Evolutionary conservation across 2,329 filamentous ascomycete species (phyloP), one percentile per base, ranked within the genome.

Genomic region (Sclerotinia borealis): DNA sequence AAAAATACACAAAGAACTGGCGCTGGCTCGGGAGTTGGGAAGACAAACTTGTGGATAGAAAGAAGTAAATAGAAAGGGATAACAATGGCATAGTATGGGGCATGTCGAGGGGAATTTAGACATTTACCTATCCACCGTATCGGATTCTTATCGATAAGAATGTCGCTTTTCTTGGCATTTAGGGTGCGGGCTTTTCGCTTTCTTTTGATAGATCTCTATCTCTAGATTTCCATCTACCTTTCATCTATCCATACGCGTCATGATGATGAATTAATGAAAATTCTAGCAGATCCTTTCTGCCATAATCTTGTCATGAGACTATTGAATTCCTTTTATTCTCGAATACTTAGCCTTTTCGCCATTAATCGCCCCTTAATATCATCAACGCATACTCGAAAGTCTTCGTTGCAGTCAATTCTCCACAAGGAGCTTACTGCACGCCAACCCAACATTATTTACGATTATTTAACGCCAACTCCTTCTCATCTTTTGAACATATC

Each of bases 21-120:
- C 81, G 87, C 72, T 90, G 87, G 85, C 74, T 90, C 70, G 88
- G 88, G 4, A 90, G 87, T 72, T 91, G 88, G 87, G 60, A 58
- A 34, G 60, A 63, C 41, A 49, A 63, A 50, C 60, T 63, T 39
- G 39, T 58, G 54, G 47, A 31, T 49, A 47, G 60, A 37, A 41
- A 47, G 37, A 34, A 25, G 36, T 55, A n/a, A 43, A 19, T 37
- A 17, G 27, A 36, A 34, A 37, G 17, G 25, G 25, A 39, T 19
- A 25, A 34, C 27, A 56, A 56, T 45, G 52, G 52, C 19, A 51
- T 51, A 29, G 45, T 27, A 48, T 59, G 37, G 22, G 45, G 7
- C n/a, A 34, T 11, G 9, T 31, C 22, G 29, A 27, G 37, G 39
- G 19, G 39, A 48, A 25, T 39, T 25, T 49, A 56, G 51, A 45